phyloP scores from a whole-genome alignment of 108 stramenopile genomes.

The Seminavis robusta region DNA sequence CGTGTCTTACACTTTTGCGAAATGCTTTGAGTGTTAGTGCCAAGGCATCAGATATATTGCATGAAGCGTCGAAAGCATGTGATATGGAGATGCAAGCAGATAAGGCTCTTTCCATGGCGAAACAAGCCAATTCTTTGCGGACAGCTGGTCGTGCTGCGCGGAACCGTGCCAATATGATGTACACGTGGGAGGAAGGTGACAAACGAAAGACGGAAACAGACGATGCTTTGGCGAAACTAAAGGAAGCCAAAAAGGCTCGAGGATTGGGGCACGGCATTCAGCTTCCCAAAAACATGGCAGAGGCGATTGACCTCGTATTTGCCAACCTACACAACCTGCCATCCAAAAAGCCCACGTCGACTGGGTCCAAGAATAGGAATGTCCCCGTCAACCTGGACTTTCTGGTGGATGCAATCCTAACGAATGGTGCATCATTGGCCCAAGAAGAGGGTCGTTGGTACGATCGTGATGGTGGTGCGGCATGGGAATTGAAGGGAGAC shows the following conservation, averaged over 20 bases:
- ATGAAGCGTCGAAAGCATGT: slow-evolving; percentile 42
- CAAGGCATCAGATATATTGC: slow-evolving; percentile 51
- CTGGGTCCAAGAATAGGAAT: slow-evolving; percentile 39
- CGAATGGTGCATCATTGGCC: slow-evolving; percentile 77
- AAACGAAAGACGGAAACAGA: slow-evolving; percentile 82
- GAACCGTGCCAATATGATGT: slow-evolving; percentile 77
- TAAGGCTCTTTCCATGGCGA: slow-evolving; percentile 76
- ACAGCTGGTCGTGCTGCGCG: slow-evolving; percentile 87
- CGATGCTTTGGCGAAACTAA: slow-evolving; percentile 76
- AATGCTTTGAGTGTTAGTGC: slow-evolving; percentile 80
- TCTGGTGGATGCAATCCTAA: slow-evolving; percentile 79
- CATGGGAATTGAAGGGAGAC: slow-evolving; percentile 60
- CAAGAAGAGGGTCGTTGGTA: slow-evolving; percentile 86
- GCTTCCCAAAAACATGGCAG: slow-evolving; percentile 72
- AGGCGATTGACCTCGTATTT: slow-evolving; percentile 78
- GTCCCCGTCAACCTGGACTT: slow-evolving; percentile 57
- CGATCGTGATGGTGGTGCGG: slow-evolving; percentile 74
- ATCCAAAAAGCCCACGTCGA: slow-evolving; percentile 42
- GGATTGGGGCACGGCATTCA: slow-evolving; percentile 89
- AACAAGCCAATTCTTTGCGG: slow-evolving; percentile 67
- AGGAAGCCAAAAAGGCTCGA: slow-evolving; percentile 75
- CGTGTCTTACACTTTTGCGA: slow-evolving; percentile 77
- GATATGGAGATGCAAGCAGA: slow-evolving; percentile 84
- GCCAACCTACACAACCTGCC: slow-evolving; percentile 71
- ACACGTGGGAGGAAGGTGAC: slow-evolving; percentile 78